Conservation (phyloP, 1,139 yeast genomes). For the Hansenula lynferdii region DNA sequence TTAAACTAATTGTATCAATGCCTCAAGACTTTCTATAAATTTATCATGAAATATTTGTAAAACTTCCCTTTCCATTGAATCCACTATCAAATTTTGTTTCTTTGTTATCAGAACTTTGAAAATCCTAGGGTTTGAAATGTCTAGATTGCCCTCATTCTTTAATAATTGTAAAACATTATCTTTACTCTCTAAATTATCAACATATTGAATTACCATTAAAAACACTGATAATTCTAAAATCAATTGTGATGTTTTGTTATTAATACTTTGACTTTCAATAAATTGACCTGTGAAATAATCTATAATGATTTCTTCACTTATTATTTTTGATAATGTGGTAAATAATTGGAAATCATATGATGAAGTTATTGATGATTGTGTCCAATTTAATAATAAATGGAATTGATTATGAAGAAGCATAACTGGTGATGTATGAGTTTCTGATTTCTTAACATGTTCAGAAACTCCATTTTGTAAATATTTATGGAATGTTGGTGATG, state of each 20-base stretch:
- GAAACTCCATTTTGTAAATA: neutral
- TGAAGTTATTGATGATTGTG: constrained; percentile 16
- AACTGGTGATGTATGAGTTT: constrained; percentile 9
- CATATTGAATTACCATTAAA: constrained; percentile 8
- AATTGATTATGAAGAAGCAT: constrained; percentile 15
- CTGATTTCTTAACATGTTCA: constrained; percentile 1
- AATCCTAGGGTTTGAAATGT: constrained; percentile 4
- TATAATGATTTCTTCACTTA: constrained; percentile 14
- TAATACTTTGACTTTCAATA: constrained; percentile 7
- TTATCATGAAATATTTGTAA: constrained; percentile 11
- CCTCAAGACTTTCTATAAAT: constrained; percentile 12
- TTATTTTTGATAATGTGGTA: constrained; percentile 7
- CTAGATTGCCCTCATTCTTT: constrained; percentile 9
- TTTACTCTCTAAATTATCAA: constrained; percentile 8
- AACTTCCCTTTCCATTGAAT: constrained; percentile 5
- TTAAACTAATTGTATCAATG: neutral
- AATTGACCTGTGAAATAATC: constrained; percentile 18
- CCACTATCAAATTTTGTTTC: neutral
- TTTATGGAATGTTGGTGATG: constrained; percentile 4
- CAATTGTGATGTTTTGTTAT: constrained; percentile 11
- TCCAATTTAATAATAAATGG: constrained; percentile 17
- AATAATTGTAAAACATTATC: constrained; percentile 6
- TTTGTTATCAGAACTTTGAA: constrained; percentile 8
- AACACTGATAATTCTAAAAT: constrained; percentile 16
- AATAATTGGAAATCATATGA: constrained; percentile 15